phyloP scores from a whole-genome alignment of 73 alveolate species.

The Tetrahymena elliotti region DNA sequence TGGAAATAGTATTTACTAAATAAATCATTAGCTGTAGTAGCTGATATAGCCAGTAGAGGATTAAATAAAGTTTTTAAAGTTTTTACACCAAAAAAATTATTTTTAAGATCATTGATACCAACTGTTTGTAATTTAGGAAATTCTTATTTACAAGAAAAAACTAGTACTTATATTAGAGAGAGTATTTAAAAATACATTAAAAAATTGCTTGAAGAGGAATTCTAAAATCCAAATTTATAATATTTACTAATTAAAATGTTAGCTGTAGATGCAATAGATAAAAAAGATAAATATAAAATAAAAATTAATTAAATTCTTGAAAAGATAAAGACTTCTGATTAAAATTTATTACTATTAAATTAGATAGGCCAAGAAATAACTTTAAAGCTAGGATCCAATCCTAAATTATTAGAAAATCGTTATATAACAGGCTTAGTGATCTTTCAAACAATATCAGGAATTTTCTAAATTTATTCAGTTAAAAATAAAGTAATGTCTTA shows the following conservation, averaged over 20 bases:
- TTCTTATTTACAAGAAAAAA: too few species aligned
- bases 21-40: not conserved
- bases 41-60: not conserved
- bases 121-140: too few species aligned
- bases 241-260: not conserved
- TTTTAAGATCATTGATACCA: too few species aligned
- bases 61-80: not conserved
- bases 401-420: not conserved
- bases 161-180: too few species aligned
- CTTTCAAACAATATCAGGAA: not conserved
- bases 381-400: not conserved
- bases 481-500: not conserved
- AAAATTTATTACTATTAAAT: too few species aligned
- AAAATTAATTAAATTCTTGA: too few species aligned
- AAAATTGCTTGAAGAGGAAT: too few species aligned
- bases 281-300: too few species aligned
- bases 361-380: not conserved
- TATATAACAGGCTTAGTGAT: too few species aligned
- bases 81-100: too few species aligned
- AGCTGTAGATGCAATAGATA: not conserved
- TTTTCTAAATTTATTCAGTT: too few species aligned
- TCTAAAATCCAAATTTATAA: not conserved
- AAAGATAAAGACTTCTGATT: not conserved
- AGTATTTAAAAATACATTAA: too few species aligned
- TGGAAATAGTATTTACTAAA: not conserved